phyloP scores from a whole-genome alignment of 2,329 filamentous ascomycete genomes.

The Tolypocladium pustulatum region DNA sequence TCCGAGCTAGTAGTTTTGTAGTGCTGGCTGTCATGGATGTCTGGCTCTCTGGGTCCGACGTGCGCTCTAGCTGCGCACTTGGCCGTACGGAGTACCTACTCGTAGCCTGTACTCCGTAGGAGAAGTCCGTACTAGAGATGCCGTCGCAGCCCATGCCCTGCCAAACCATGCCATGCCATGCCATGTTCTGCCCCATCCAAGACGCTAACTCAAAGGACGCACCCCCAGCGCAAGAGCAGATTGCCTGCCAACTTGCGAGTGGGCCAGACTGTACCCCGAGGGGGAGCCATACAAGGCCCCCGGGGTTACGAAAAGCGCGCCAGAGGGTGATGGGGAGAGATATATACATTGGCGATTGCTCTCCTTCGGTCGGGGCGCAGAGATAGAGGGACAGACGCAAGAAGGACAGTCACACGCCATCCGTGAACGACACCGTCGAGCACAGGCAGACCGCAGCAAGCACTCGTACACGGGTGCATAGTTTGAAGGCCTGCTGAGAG shows the following conservation, averaged over 20 bases:
- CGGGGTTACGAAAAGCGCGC: background rate
- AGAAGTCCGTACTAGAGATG: background rate
- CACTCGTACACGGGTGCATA: background rate
- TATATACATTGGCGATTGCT: conserved; percentile 8
- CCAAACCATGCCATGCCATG: background rate
- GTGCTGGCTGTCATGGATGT: background rate
- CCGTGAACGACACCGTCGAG: background rate
- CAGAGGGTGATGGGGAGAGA: conserved; percentile 4
- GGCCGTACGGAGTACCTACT: too few relatives aligned
- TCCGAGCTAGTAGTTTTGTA: conserved; percentile 20
- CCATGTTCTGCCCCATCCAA: background rate
- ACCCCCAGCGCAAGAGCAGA: background rate
- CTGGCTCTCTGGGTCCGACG: background rate
- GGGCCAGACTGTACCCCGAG: background rate
- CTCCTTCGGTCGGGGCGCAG: conserved; percentile 1
- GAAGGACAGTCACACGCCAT: background rate
- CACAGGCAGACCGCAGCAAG: too few relatives aligned
- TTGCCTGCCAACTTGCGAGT: background rate
- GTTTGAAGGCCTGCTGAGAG: background rate
- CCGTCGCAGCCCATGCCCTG: background rate
- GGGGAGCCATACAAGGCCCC: background rate
- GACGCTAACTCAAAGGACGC: conserved; percentile 1
- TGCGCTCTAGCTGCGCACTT: background rate
- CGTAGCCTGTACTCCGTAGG: background rate
- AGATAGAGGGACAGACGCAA: background rate